Percentiles rank a stretch among this genome's conserved stretches.
Conservation (phyloP, 306 rosid species). For the Trifolium pratense region DNA sequence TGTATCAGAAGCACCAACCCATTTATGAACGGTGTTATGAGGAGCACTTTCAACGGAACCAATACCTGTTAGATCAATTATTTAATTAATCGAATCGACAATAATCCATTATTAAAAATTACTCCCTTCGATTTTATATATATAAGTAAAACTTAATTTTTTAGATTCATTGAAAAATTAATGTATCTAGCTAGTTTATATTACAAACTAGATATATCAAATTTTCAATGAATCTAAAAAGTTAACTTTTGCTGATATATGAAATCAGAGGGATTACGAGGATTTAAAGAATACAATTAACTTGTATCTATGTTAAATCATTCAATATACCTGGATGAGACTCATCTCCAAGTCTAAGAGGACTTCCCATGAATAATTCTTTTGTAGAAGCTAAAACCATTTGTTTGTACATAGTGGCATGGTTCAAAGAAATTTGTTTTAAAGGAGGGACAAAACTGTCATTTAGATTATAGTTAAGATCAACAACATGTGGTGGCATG, state of each 20-base stretch:
- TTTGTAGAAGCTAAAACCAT: constrained; percentile 53
- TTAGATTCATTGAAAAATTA: too few relatives aligned
- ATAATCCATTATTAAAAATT: too few relatives aligned
- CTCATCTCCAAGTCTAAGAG: constrained; percentile 61
- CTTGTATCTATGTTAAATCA: background rate
- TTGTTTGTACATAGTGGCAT: constrained; percentile 59
- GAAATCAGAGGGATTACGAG: too few relatives aligned
- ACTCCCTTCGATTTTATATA: too few relatives aligned
- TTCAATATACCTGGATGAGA: constrained; percentile 42
- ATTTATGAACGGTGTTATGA: constrained; percentile 61
- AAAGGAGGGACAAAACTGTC: background rate
- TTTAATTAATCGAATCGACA: too few relatives aligned
- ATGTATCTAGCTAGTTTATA: too few relatives aligned
- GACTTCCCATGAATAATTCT: constrained; percentile 60
- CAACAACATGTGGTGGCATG: constrained; percentile 48
- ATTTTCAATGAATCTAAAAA: too few relatives aligned
- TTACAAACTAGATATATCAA: too few relatives aligned
- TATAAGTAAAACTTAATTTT: too few relatives aligned
- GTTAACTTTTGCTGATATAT: too few relatives aligned
- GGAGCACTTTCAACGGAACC: constrained; percentile 65
- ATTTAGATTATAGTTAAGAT: constrained; percentile 36
- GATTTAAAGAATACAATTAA: too few relatives aligned
- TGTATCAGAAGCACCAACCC: constrained; percentile 61
- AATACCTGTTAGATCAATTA: constrained; percentile 9
- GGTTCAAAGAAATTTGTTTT: constrained; percentile 19